Evolutionary conservation across 2,329 filamentous ascomycete genomes (phyloP), one percentile per base, ranked within the genome.

Genomic region (Hirsutella minnesotensis): DNA sequence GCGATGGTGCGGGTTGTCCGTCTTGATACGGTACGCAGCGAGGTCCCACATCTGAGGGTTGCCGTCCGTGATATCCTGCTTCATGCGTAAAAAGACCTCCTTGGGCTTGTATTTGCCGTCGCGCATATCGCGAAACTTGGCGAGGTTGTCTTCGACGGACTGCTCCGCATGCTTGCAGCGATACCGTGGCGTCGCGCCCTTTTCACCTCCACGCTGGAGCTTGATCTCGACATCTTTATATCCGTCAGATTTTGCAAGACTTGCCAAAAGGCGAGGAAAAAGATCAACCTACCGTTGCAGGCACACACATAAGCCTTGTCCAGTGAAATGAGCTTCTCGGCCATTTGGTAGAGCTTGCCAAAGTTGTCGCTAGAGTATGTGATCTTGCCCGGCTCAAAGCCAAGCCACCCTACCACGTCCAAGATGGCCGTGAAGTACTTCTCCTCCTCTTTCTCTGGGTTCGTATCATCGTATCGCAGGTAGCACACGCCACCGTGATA

Each of bases 11-110:
- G 79, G 73, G 47, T 70, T 71, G 45, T 76, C 65, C 35, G 85
- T 79, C 54, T 83, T 76, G 47, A 96, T 81, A 47, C 90, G 79
- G 63, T 95, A 96, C 15, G 90, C 90, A 2, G 86, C 85, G 42
- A 95, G 66, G 69, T 96, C 90, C 90, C 90, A 95, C 85, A 95
- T 89, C 63, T 94, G 86, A 7, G 89, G 88, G 60, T 95, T 95
- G 24, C 83, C 81, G 53, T 83, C 81, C 40, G 77, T 76, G 48
- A 86, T 86, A 49, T 87, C 77, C 70, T 94, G 86, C 69, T 94
- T 94, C 89, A 96, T 95, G 47, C 90, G 81, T 42, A 96, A 68
- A 54, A 87, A 84, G 2, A 87, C 90, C 60, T 87, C 81, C 54
- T 80, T 79, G 1, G 87, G 81, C 60, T 84, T 81, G 65, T 95